phyloP scores from a whole-genome alignment of 495 filamentous ascomycete species.

The Beverwykella pulmonaria region DNA sequence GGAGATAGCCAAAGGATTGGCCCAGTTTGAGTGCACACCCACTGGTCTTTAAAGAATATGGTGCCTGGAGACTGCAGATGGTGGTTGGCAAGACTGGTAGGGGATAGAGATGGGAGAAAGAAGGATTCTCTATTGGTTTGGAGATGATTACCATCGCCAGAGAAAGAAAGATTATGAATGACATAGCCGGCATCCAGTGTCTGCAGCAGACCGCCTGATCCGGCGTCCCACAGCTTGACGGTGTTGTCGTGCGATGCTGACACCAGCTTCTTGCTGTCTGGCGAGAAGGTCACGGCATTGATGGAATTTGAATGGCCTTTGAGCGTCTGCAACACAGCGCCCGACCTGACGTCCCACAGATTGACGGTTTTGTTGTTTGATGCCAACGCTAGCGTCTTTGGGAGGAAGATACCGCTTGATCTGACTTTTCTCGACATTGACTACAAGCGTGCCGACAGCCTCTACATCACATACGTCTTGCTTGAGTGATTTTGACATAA shows the following conservation, averaged over 20 bases:
- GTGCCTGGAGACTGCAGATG: too few species aligned
- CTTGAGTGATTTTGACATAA: background rate
- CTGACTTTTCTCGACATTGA: background rate
- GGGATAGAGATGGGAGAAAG: too few species aligned
- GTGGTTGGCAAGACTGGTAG: too few species aligned
- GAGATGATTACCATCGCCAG: too few species aligned
- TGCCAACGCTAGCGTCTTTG: background rate
- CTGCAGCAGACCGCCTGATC: too few species aligned
- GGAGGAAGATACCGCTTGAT: background rate
- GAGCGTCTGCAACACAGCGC: background rate
- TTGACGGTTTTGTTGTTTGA: background rate
- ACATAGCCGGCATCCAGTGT: too few species aligned
- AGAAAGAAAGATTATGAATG: too few species aligned
- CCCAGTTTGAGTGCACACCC: too few species aligned
- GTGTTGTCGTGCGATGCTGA: background rate
- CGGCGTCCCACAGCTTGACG: too few species aligned
- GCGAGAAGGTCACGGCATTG: background rate
- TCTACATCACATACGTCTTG: background rate
- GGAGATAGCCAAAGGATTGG: too few species aligned
- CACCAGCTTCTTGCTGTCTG: background rate
- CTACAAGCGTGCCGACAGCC: background rate
- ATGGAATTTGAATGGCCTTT: background rate
- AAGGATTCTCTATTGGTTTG: too few species aligned
- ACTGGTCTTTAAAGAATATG: too few species aligned
- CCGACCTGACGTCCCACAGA: background rate